Base-by-base conservation (phyloP, 108 stramenopile genomes). In the Skeletonema marinoi region DNA sequence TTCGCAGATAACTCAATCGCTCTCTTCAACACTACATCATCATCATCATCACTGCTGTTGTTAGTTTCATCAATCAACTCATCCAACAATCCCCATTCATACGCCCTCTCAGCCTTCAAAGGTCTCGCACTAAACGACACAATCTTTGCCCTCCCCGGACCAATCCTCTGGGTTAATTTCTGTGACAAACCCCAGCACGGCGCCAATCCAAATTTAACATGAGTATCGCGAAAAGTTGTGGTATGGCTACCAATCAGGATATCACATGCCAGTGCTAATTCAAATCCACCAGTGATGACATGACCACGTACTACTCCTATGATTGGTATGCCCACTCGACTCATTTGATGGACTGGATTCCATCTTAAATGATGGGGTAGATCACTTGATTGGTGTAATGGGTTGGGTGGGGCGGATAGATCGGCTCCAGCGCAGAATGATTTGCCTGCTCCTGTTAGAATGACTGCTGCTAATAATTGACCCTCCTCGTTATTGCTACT, bases 161-260 rank as follows among this genome's bases (percentile, higher is more conserved):
- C 84, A 35, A 88, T 83, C 36, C 81, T 41, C 19, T 77, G 58
- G 1, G 69, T 69, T 5, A 88, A 59, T 54, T 73, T 82, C 64
- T 88, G 87, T 12, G 80, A 78, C 14, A 88, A 71, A 31, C 83
- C 84, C 87, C 87, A 88, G 60, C 87, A 88, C 14, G 87, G 87
- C 32, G 87, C 87, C 32, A 88, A 38, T 33, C 83, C 78, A 69
- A 88, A 88, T 61, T 88, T 88, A 4, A 82, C 81, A 68, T 88
- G 87, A 12, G 87, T 88, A 54, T 88, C 87, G 12, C 87, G 81
- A 65, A 88, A 88, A 12, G n/a, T 56, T 13, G 81, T 78, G 2
- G 84, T 81, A 4, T 42, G 5, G 48, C 80, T 77, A 5, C 87
- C 87, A 8, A 88, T 54, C 5, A 88, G 36, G 19, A 87, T 79